Conservation (phyloP, 2,329 filamentous ascomycete species). For the Curvularia eragrostidis region DNA sequence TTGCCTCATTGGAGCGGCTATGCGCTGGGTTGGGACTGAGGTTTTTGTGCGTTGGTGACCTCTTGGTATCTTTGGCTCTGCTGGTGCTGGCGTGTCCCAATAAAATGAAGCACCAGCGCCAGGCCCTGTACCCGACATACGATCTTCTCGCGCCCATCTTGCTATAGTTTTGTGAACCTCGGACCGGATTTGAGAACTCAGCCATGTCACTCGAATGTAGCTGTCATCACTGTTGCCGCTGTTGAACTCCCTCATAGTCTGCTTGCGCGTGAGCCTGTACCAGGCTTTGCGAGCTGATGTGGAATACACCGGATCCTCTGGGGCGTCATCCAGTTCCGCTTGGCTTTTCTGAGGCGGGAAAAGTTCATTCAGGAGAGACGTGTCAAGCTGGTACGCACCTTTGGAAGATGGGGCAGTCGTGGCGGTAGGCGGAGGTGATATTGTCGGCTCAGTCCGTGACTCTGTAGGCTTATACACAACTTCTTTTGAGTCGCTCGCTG, state of each 20-base stretch:
- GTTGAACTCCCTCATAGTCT: slow-evolving; percentile 50
- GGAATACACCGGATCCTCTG: slow-evolving; percentile 43
- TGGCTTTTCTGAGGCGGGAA: slow-evolving; percentile 27
- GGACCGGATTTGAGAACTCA: slow-evolving; percentile 38
- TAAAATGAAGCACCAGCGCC: slow-evolving; percentile 47
- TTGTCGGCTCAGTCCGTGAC: neutral
- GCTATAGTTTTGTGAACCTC: slow-evolving; percentile 47
- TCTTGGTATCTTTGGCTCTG: slow-evolving; percentile 21
- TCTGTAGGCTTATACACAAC: neutral
- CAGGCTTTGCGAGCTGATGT: slow-evolving; percentile 49
- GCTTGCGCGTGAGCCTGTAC: slow-evolving; percentile 49
- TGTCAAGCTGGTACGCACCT: slow-evolving; percentile 20
- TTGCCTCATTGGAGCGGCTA: slow-evolving; percentile 26
- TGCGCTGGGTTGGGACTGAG: slow-evolving; percentile 24
- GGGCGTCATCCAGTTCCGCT: slow-evolving; percentile 23
- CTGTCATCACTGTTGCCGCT: slow-evolving; percentile 43
- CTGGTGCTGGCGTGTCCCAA: slow-evolving; percentile 44
- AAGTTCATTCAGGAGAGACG: slow-evolving; percentile 33
- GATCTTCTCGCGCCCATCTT: slow-evolving; percentile 49
- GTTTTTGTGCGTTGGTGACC: slow-evolving; percentile 37
- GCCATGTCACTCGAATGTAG: slow-evolving; percentile 50
- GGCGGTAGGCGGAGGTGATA: neutral
- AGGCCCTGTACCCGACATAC: slow-evolving; percentile 46
- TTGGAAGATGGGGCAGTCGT: neutral
- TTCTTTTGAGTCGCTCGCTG: neutral